phyloP scores from a whole-genome alignment of 495 filamentous ascomycete species.

The Trichoderma gamsii region DNA sequence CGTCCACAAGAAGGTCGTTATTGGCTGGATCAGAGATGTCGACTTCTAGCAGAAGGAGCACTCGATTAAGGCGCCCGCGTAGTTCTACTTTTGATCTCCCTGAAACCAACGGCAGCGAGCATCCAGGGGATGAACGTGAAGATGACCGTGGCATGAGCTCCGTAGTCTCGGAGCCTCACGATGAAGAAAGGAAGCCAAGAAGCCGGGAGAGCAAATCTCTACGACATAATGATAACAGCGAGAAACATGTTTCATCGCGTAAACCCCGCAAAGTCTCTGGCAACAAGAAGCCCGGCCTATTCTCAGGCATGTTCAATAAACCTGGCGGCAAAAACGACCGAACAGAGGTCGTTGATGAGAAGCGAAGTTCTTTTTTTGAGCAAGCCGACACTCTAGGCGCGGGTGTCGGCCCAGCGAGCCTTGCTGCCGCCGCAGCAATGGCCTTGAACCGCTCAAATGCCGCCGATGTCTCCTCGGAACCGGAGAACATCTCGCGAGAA shows the following conservation, averaged over 20 bases:
- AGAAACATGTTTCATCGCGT: slow-evolving; percentile 34
- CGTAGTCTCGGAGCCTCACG: slow-evolving; percentile 35
- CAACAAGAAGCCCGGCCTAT: slow-evolving; percentile 11
- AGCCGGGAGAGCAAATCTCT: slow-evolving; percentile 26
- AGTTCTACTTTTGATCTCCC: slow-evolving; percentile 18
- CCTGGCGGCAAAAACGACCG: slow-evolving; percentile 15
- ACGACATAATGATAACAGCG: slow-evolving; percentile 32
- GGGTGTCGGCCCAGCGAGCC: slow-evolving; percentile 51
- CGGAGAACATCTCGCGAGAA: slow-evolving; percentile 14
- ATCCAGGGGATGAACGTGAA: slow-evolving; percentile 26
- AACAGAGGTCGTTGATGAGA: slow-evolving; percentile 30
- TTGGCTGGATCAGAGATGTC: slow-evolving; percentile 17
- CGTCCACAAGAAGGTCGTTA: slow-evolving; percentile 19
- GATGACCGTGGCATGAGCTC: slow-evolving; percentile 37
- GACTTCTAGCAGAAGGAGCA: slow-evolving; percentile 21
- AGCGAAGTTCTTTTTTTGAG: slow-evolving; percentile 54
- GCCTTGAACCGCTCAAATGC: slow-evolving; percentile 39
- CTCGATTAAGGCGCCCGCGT: slow-evolving; percentile 22
- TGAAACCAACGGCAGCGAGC: slow-evolving; percentile 20
- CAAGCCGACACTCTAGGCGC: slow-evolving; percentile 55
- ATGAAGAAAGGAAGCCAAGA: slow-evolving; percentile 25
- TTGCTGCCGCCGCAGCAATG: slow-evolving; percentile 34
- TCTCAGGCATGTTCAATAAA: slow-evolving; percentile 14
- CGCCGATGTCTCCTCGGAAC: slow-evolving; percentile 30
- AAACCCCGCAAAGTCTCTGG: slow-evolving; percentile 16